Evolutionary conservation across 202 grass and related monocot genomes (phyloP), one percentile per base, ranked within the genome.

Genomic region (Musa balbisiana): DNA sequence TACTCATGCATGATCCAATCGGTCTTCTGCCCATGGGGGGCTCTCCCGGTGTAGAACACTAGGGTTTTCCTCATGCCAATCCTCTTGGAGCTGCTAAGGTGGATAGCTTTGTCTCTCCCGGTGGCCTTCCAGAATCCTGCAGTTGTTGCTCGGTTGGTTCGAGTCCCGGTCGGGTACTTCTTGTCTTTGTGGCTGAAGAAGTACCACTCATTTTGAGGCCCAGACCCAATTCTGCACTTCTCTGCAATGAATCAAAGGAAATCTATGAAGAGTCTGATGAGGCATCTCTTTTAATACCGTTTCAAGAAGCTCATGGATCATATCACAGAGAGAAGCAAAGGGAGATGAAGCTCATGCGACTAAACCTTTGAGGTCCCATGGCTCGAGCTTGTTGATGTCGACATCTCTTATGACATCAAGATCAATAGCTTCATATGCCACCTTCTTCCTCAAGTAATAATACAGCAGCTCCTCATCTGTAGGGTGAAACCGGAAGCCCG

Each of bases 151-250:
- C 58, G 10, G 58, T 62, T 62, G 58, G 58, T 62, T 2, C 58
- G 58, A 4, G 58, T 62, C 20, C 58, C 58, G 9, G 58, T 62
- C 14, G 58, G 58, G 58, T 62, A 62, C 58, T 62, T 62, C 58
- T 62, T 62, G 58, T 62, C 58, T 20, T 62, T 62, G 58, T 62
- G 58, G 20, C 58, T 62, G 58, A 62, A 62, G 58, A 62, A 62
- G 58, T 62, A 62, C 58, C 58, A 62, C 58, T 62, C 58, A 9
- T 62, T 62, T 20, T 62, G 58, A 4, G 58, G 58, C 0, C 58
- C 58, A 62, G 58, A 21, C 20, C 58, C 58, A 62, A 62, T 62
- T 62, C 58, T 62, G 15, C 58, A 62, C 13, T 62, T 62, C 1
- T 62, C 58, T 62, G 58, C 58, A 21, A 19, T 62, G 16, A 19